Base-by-base conservation (phyloP, 495 filamentous ascomycete genomes). In the Penicilliopsis zonata region DNA sequence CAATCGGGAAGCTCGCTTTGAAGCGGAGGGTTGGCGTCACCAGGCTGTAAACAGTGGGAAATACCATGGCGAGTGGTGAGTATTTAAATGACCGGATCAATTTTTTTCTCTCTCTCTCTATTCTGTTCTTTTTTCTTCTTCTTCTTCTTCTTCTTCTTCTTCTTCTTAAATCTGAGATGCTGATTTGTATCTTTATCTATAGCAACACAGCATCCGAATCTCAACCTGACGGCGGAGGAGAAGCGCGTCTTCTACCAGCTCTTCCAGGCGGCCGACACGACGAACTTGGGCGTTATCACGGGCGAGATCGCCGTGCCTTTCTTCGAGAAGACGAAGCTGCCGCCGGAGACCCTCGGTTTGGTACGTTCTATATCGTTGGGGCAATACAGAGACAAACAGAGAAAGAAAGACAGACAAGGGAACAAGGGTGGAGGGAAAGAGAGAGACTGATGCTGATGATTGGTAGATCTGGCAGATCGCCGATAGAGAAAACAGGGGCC, bases 381-480 rank as follows among this genome's bases (percentile, higher is more conserved):
- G n/a, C n/a, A n/a, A n/a, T n/a, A n/a, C n/a, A n/a, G n/a, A n/a
- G n/a, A n/a, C n/a, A n/a, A n/a, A n/a, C n/a, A n/a, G n/a, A n/a
- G n/a, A n/a, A n/a, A n/a, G n/a, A n/a, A n/a, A n/a, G n/a, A n/a
- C n/a, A n/a, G n/a, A n/a, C n/a, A n/a, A n/a, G n/a, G n/a, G n/a
- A n/a, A n/a, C n/a, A n/a, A n/a, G n/a, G n/a, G n/a, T n/a, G n/a
- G n/a, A n/a, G n/a, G n/a, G n/a, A n/a, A n/a, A n/a, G n/a, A n/a
- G n/a, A n/a, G n/a, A n/a, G n/a, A n/a, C n/a, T n/a, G n/a, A n/a
- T n/a, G n/a, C n/a, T n/a, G n/a, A n/a, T n/a, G n/a, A n/a, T n/a
- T n/a, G n/a, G 32, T 59, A 92, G 84, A 95, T 96, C 71, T 98
- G 90, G 90, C 86, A 94, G 59, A 87, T 98, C 49, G 92, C 90